Evolutionary conservation across 2,329 filamentous ascomycete genomes (phyloP), one percentile per base, ranked within the genome.

Genomic region (Trichoderma endophyticum): DNA sequence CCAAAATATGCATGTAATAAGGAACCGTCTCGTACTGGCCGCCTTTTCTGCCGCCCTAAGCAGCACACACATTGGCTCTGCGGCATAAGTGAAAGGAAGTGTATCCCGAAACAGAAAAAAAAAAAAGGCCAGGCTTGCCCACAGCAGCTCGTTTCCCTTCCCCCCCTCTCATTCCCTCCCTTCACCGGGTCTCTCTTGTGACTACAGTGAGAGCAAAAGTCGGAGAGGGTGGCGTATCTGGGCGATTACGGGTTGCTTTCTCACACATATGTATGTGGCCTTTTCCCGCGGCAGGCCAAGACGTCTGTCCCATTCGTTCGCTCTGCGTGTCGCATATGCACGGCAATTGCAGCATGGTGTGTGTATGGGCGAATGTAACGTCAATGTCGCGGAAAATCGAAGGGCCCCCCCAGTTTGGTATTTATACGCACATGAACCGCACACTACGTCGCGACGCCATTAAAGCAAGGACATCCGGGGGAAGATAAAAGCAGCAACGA

Each of bases 321-420:
- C 51, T 64, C 66, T 70, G 57, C 57, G 57, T 32, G 67, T 72
- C 71, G 67, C 71, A 72, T 70, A 70, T 65, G 71, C 71, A 72
- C 71, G 60, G 71, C 67, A 71, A 70, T 72, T 70, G 67, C 71
- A 72, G 65, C 51, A 60, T 71, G 66, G 71, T 72, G 71, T 72
- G 71, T 72, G 71, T 70, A 71, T 71, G 71, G 68, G 74, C 73
- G 71, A 72, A 76, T 76, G 76, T 75, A 76, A 76, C 76, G 71
- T 75, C 75, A 74, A 73, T 76, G 74, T 74, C 74, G 74, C 75
- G 48, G 70, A 73, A 75, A 73, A 73, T 73, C 60, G 72, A 71
- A 71, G 70, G 66, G 71, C 60, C 48, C 64, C 60, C 48, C 64
- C 48, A 70, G 71, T 72, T 21, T 63, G 63, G 70, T 72, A 72